phyloP scores from a whole-genome alignment of 805 yeast genomes.

The Candida michaelii region DNA sequence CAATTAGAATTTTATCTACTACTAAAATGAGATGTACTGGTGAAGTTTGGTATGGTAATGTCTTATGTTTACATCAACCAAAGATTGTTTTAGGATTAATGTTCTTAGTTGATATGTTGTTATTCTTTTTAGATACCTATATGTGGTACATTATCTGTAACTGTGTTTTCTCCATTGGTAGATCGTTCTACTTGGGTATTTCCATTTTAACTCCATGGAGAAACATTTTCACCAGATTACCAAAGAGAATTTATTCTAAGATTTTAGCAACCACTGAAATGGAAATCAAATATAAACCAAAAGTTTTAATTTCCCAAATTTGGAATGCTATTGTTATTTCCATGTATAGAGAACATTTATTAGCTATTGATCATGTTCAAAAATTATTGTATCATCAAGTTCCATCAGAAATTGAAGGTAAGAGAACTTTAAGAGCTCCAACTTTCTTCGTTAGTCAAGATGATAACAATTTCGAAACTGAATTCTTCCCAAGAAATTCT shows the following conservation, averaged over 20 bases:
- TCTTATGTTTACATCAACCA: constrained; percentile 81
- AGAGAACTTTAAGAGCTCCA: constrained; percentile 97
- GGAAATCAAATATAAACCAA: constrained; percentile 99
- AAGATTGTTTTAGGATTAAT: constrained; percentile 88
- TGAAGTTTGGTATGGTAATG: constrained; percentile 83
- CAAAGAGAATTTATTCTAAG: constrained; percentile 98
- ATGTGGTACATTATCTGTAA: constrained; percentile 97
- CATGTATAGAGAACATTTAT: constrained; percentile 98
- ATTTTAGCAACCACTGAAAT: constrained; percentile 96
- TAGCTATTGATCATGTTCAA: constrained; percentile 98
- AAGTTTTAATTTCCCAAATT: constrained; percentile 95
- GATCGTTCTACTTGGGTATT: constrained; percentile 98
- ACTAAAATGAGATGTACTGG: constrained; percentile 93
- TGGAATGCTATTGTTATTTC: constrained; percentile 99
- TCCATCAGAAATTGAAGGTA: constrained; percentile 96
- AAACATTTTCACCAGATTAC: constrained; percentile 95
- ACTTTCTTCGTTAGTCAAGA: constrained; percentile 98
- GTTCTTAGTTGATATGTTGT: constrained; percentile 86
- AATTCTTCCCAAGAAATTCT: constrained; percentile 93
- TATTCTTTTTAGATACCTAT: constrained; percentile 98
- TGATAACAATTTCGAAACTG: constrained; percentile 91
- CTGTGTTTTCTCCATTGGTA: constrained; percentile 93
- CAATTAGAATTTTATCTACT: constrained; percentile 83
- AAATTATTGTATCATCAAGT: constrained; percentile 97
- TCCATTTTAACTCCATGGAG: constrained; percentile 99